A percentile compares a stretch with the other conserved stretches of the same genome.
Evolutionary conservation across 495 filamentous ascomycete species (phyloP).

Genomic region (Talaromyces liani): DNA sequence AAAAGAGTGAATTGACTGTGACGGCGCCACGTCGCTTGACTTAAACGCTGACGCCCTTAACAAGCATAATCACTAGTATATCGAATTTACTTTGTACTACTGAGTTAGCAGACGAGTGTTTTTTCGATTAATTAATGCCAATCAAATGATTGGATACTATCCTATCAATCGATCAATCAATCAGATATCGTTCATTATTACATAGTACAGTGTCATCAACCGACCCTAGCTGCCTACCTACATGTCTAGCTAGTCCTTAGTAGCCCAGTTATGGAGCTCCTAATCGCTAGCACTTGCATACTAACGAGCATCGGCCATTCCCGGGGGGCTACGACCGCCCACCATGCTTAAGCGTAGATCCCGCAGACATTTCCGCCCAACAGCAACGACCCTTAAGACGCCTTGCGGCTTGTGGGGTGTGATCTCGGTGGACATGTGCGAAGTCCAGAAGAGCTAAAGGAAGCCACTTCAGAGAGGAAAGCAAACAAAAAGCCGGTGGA

Average conservation of each 20-base stretch:
- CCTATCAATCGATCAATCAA: not conserved
- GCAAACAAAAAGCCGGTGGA: not conserved
- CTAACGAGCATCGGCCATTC: not conserved
- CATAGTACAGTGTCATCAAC: not conserved
- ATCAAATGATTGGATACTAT: not conserved
- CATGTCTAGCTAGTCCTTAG: not conserved
- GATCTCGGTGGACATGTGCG: not conserved
- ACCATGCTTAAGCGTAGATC: constrained; percentile 2
- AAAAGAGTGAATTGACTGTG: not conserved
- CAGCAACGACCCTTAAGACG: not conserved
- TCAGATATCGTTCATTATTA: not conserved
- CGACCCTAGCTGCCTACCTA: not conserved
- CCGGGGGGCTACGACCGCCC: not conserved
- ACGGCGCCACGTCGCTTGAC: constrained; percentile 6
- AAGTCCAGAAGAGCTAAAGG: not conserved
- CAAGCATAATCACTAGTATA: not conserved
- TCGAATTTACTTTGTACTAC: not conserved
- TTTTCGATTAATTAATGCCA: not conserved
- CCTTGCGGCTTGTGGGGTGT: constrained; percentile 1
- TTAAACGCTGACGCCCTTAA: not conserved
- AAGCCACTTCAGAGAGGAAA: not conserved
- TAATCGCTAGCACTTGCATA: not conserved
- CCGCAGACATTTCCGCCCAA: not conserved
- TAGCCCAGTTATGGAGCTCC: not conserved
- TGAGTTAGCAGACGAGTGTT: not conserved